Conservation (phyloP, 805 yeast genomes). For the Phaffomyces opuntiae region DNA sequence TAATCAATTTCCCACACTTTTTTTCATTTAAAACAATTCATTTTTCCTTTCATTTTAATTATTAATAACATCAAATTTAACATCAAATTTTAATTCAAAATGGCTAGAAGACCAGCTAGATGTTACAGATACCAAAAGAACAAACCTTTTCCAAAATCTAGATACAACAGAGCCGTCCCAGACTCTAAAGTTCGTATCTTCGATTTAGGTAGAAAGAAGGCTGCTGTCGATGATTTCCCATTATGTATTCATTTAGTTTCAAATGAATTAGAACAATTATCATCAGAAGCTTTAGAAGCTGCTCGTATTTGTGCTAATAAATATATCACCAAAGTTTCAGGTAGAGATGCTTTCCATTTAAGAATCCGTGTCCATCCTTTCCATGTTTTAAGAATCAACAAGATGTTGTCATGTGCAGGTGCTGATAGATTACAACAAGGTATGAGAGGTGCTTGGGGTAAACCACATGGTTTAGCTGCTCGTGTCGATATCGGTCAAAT, state of each 20-base stretch:
- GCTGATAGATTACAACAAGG: slow-evolving; percentile 99
- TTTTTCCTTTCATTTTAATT: background rate
- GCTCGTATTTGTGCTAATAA: slow-evolving; percentile 99
- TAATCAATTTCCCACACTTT: slow-evolving; percentile 1
- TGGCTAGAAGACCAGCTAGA: slow-evolving; percentile 99
- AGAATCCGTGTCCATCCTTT: slow-evolving; percentile 99
- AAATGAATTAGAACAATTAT: slow-evolving; percentile 98
- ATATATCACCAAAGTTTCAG: slow-evolving; percentile 95
- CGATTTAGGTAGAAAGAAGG: slow-evolving; percentile 99
- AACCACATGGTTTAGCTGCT: slow-evolving; percentile 99
- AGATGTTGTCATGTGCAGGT: slow-evolving; percentile 99
- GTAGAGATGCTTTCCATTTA: slow-evolving; percentile 99
- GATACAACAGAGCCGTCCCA: slow-evolving; percentile 99
- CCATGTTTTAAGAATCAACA: slow-evolving; percentile 99
- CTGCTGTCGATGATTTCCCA: slow-evolving; percentile 96
- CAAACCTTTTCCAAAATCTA: slow-evolving; percentile 99
- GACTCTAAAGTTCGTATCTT: slow-evolving; percentile 98
- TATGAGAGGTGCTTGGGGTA: slow-evolving; percentile 99
- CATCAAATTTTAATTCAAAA: slow-evolving; percentile 41
- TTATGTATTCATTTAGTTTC: slow-evolving; percentile 98
- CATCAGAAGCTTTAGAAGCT: slow-evolving; percentile 99
- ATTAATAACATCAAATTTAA: background rate
- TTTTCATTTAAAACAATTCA: too few species aligned
- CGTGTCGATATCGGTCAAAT: slow-evolving; percentile 98
- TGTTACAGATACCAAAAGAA: slow-evolving; percentile 99